These are phyloP conservation scores for Beauveria rudraprayagi DNA, from an alignment of 2,329 filamentous ascomycete genomes.

Conservation along the genomic window DNA sequence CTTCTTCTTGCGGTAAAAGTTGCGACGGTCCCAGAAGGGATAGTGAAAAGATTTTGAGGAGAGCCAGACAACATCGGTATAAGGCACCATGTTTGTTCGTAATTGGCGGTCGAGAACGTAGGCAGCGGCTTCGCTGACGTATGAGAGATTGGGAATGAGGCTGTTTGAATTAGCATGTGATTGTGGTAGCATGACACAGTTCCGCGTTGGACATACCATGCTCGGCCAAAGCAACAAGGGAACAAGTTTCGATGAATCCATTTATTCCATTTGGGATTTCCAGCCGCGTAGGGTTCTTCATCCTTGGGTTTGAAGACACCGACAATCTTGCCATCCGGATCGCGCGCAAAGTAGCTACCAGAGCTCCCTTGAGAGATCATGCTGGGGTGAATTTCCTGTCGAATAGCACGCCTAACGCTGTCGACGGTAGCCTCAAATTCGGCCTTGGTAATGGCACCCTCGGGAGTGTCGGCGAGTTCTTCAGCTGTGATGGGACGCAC, in stretches of 20 bases:
- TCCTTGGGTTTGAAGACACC: slow-evolving; percentile 99
- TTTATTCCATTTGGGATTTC: slow-evolving; percentile 99
- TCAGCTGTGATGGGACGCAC: slow-evolving; percentile 73
- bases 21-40: slow-evolving; percentile 91
- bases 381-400: slow-evolving; percentile 83
- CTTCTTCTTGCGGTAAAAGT: slow-evolving; percentile 80
- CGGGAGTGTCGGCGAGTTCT: slow-evolving; percentile 55
- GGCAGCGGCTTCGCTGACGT: slow-evolving; percentile 94
- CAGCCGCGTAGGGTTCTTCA: slow-evolving; percentile 93
- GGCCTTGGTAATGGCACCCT: slow-evolving; percentile 62
- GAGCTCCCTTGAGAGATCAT: slow-evolving; percentile 97
- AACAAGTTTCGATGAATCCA: slow-evolving; percentile 98
- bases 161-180: slow-evolving; percentile 26
- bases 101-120: slow-evolving; percentile 90
- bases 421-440: slow-evolving; percentile 87
- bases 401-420: slow-evolving; percentile 82
- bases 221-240: slow-evolving; percentile 91
- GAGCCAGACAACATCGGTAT: slow-evolving; percentile 88
- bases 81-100: slow-evolving; percentile 86
- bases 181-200: neutral
- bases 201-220: slow-evolving; percentile 52
- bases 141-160: slow-evolving; percentile 93
- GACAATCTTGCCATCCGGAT: slow-evolving; percentile 85
- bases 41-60: slow-evolving; percentile 98
- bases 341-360: slow-evolving; percentile 94